Base-by-base conservation (phyloP, 2,329 filamentous ascomycete genomes). In the Aspergillus novoparasiticus region DNA sequence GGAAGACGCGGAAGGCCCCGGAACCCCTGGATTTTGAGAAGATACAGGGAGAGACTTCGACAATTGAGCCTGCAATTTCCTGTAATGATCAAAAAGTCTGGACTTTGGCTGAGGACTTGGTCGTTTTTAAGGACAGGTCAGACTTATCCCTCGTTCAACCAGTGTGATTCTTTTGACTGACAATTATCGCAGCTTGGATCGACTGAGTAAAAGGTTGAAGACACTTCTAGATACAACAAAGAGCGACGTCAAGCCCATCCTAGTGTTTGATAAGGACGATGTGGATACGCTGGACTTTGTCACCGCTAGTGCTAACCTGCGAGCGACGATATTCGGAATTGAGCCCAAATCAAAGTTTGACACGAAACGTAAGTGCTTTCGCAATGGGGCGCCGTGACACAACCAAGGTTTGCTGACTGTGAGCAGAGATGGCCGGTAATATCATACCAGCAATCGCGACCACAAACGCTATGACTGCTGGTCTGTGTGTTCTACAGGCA, bases 381-480 rank as follows among this genome's bases (percentile, higher is more conserved):
- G 23, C n/a, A 57, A 8, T 58, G 26, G 14, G 6, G 26, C 53
- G 30, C 57, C 11, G 19, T 21, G 16, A 23, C 21, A 36, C n/a
- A 23, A 6, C 11, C 55, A 36, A 26, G 8, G 48, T 32, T 28
- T 60, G 59, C 64, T 66, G 54, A 65, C 23, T 23, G 36, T 63
- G 67, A 46, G 71, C 55, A 85, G 91, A 99, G 79, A 99, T 98
- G 94, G 95, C 95, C 4, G 95, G 95, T 59, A 99, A 99, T 76
- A 99, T 99, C 72, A 99, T 99, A 65, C 95, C 95, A 1, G 95
- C 95, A 2, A 99, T 99, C 74, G 95, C 95, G 6, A 99, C 95
- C 0, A 98, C 95, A 0, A 99, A 99, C 76, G 95, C 95, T 19
- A 96, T 98, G 76, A 94, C 95, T 1, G 95, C 95, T 19, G 91